Conservation (phyloP, 1,284 basidiomycete genomes). For the Cryptococcus sp. region DNA sequence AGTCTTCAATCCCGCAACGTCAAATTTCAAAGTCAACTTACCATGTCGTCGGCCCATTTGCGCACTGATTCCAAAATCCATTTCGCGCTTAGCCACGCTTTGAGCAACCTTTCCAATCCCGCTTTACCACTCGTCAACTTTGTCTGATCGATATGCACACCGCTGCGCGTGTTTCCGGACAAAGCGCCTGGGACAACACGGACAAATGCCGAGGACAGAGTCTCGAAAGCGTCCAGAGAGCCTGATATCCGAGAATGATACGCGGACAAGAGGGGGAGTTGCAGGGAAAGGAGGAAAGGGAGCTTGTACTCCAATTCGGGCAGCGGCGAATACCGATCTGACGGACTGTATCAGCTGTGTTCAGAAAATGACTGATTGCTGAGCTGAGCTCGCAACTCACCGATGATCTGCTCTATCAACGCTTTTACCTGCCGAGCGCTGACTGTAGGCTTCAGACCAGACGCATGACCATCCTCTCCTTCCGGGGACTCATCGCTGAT, state of each 20-base stretch:
- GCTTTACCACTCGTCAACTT: conserved; percentile 71
- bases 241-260: conserved; percentile 77
- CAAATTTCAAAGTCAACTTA: conserved; percentile 52
- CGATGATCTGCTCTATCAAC: conserved; percentile 85
- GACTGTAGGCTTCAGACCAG: conserved; percentile 62
- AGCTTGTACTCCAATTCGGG: conserved; percentile 75
- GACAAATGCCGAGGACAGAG: conserved; percentile 79
- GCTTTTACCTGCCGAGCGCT: conserved; percentile 78
- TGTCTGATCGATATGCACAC: conserved; percentile 57
- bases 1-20: neutral
- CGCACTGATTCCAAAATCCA: conserved; percentile 69
- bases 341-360: neutral
- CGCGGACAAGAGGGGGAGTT: conserved; percentile 76
- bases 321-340: conserved; percentile 85
- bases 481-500: conserved; percentile 67
- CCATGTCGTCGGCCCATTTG: conserved; percentile 81
- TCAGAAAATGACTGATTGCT: too few species aligned
- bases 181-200: conserved; percentile 89
- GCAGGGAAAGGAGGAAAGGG: conserved; percentile 79
- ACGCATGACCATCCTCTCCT: conserved; percentile 57
- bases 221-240: conserved; percentile 91
- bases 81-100: conserved; percentile 75
- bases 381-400: conserved; percentile 52
- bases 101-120: conserved; percentile 76
- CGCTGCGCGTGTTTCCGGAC: conserved; percentile 55